Evolutionary conservation across 176 grass and related monocot species (phyloP).

Genomic region (Ananas comosus): DNA sequence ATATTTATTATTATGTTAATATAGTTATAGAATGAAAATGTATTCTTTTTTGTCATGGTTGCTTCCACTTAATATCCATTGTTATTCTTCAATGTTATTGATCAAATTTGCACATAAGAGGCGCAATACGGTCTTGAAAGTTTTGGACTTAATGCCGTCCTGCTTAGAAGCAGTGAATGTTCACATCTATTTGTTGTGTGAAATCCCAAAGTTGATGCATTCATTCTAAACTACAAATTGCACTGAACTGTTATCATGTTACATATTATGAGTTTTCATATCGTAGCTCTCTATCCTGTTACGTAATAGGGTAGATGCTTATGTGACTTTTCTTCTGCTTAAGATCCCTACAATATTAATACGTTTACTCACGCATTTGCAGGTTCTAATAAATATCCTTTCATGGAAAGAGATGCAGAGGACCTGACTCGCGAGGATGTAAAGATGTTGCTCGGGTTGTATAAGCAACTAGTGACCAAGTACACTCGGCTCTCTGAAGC

Average conservation of each 20-base stretch:
- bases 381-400: conserved; percentile 46
- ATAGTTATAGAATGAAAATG: not conserved
- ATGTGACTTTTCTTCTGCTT: not conserved
- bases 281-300: too few relatives aligned
- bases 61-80: not conserved
- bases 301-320: not conserved
- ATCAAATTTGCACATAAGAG: too few relatives aligned
- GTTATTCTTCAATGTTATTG: not conserved
- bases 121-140: too few relatives aligned
- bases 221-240: too few relatives aligned
- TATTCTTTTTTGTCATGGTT: not conserved
- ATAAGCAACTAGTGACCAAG: conserved; percentile 53
- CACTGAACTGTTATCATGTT: too few relatives aligned
- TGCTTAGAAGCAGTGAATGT: too few relatives aligned
- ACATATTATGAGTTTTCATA: too few relatives aligned
- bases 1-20: not conserved
- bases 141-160: too few relatives aligned
- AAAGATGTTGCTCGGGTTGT: conserved; percentile 53
- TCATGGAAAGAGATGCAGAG: conserved; percentile 54
- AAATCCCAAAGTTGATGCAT: too few relatives aligned
- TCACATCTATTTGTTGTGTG: too few relatives aligned
- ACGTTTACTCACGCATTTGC: not conserved
- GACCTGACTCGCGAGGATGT: conserved; percentile 44
- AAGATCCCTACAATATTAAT: not conserved
- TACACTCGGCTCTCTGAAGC: conserved; percentile 53